Base-by-base conservation (phyloP, 2,329 filamentous ascomycete genomes). In the Fusarium mundagurra region DNA sequence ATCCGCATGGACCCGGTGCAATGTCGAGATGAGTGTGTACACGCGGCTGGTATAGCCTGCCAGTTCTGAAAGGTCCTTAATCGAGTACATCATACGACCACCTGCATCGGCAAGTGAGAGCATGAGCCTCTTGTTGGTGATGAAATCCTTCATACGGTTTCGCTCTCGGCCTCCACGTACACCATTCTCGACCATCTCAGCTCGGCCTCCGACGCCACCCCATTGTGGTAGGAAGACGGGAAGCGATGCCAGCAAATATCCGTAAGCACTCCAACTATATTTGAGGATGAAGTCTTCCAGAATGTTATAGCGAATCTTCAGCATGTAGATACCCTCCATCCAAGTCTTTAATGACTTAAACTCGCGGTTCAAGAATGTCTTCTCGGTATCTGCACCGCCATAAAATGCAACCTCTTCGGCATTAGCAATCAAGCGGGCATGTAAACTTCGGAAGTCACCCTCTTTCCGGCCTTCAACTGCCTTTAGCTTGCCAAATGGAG, bases 121-220 rank as follows among this genome's bases (percentile, higher is more conserved):
- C 96, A 99, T 98, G 44, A 99, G 91, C 9, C 96, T 92, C 83
- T 99, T 98, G 85, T 99, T 99, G 18, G 96, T 99, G 83, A 99
- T 98, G 84, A 99, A 99, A 39, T 97, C 94, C 85, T 97, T 96
- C 94, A 98, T 99, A 45, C 97, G 94, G 64, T 92, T 91, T 53
- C 93, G 90, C 82, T 97, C 94, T 34, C 93, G 89, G 34, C 89
- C 88, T 34, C 87, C 86, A 71, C 85, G 88, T 24, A 85, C 85
- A 31, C 82, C 81, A 47, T 79, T 80, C 33, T 87, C 88, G 5
- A 88, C 83, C 77, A 93, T 86, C 82, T 97, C 94, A 61, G 91
- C 85, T 22, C 88, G 88, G 44, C 93, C 94, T 51, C 92, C 94
- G 39, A 96, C 84, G 36, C 96, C 96, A 63, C 95, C 95, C 94